Evolutionary conservation across 1,284 basidiomycete species (phyloP).

Genomic region (Tilletiopsis washingtonensis): DNA sequence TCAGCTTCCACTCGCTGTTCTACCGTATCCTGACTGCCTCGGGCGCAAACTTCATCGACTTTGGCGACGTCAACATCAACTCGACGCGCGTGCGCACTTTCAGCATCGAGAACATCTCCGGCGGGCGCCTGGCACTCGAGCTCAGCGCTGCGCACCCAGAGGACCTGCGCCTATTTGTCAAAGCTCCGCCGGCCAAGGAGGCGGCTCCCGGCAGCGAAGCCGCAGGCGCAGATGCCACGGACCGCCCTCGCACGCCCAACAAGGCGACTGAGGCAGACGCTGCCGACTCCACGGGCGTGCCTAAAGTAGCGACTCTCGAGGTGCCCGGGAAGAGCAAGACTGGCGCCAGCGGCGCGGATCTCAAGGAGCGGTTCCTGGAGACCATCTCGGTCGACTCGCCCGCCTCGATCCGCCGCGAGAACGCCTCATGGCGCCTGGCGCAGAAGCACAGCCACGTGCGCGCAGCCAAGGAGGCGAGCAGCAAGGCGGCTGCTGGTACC

Average conservation of each 20-base stretch:
- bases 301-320: neutral
- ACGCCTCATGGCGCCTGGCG: slow-evolving; percentile 32
- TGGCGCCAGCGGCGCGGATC: slow-evolving; percentile 16
- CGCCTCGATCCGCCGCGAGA: slow-evolving; percentile 35
- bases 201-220: neutral
- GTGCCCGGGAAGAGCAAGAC: neutral
- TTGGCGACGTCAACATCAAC: slow-evolving; percentile 53
- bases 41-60: slow-evolving; percentile 53
- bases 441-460: slow-evolving; percentile 35
- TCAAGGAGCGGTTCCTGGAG: slow-evolving; percentile 53
- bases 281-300: neutral
- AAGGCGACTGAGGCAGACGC: neutral
- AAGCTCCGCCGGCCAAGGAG: slow-evolving; percentile 1
- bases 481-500: neutral
- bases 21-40: slow-evolving; percentile 53
- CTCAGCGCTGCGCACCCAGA: slow-evolving; percentile 52
- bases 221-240: neutral
- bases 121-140: slow-evolving; percentile 48
- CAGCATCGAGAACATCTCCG: slow-evolving; percentile 50
- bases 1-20: slow-evolving; percentile 53
- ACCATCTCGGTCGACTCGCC: slow-evolving; percentile 48
- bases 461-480: neutral
- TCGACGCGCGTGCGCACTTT: slow-evolving; percentile 51
- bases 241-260: neutral
- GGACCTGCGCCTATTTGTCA: slow-evolving; percentile 52